These are phyloP conservation scores for Shiraia sp. DNA, from an alignment of 2,329 filamentous ascomycete genomes.

Conservation along the genomic window DNA sequence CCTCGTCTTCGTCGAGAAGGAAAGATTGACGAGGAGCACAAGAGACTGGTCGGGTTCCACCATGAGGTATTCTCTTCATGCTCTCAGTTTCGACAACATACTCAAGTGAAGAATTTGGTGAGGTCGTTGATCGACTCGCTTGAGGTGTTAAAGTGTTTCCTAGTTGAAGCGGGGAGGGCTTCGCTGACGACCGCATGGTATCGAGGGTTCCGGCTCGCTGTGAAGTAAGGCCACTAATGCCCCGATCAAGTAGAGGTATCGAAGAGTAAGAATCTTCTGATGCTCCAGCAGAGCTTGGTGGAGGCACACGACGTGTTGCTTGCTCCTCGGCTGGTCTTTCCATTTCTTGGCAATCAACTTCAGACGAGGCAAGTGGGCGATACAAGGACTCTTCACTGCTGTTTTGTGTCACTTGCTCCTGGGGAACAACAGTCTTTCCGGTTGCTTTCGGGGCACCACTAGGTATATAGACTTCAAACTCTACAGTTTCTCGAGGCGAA, in stretches of 20 bases:
- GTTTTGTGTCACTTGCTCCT: constrained; percentile 20
- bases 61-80: constrained; percentile 52
- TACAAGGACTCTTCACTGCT: constrained; percentile 32
- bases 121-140: constrained; percentile 27
- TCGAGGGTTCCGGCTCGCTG: constrained; percentile 42
- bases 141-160: constrained; percentile 15
- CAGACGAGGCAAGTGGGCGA: constrained; percentile 29
- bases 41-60: constrained; percentile 46
- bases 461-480: constrained; percentile 28
- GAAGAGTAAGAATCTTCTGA: constrained; percentile 78
- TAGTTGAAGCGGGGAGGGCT: constrained; percentile 38
- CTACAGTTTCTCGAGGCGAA: constrained; percentile 21
- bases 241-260: constrained; percentile 74
- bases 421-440: constrained; percentile 20
- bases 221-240: constrained; percentile 41
- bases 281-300: constrained; percentile 51
- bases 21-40: constrained; percentile 49
- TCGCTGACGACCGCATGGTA: constrained; percentile 53
- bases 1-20: constrained; percentile 58
- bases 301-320: constrained; percentile 29
- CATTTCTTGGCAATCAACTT: constrained; percentile 34
- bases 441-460: constrained; percentile 19
- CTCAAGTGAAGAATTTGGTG: constrained; percentile 55
- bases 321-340: constrained; percentile 38
- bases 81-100: constrained; percentile 57